These are phyloP conservation scores for Phytophthora foliorum DNA, from an alignment of 352 stramenopile genomes.

Conservation along the genomic window DNA sequence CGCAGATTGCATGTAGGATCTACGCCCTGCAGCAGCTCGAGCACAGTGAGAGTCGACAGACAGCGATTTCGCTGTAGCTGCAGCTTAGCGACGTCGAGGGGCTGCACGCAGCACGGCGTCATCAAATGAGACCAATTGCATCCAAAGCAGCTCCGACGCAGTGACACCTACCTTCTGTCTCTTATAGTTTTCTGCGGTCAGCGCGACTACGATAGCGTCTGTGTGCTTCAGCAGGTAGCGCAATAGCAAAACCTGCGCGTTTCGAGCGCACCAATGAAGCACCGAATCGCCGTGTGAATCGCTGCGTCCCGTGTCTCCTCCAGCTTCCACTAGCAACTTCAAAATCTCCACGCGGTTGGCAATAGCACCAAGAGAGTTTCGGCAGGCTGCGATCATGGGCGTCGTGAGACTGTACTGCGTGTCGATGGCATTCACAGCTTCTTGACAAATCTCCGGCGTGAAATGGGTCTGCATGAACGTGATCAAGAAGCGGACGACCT, in stretches of 20 bases:
- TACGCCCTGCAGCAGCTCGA: conserved; percentile 53
- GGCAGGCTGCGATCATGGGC: conserved; percentile 66
- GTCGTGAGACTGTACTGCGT: conserved; percentile 62
- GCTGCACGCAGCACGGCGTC: conserved; percentile 27
- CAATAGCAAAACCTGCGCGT: conserved; percentile 54
- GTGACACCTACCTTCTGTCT: conserved; percentile 50
- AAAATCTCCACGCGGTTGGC: conserved; percentile 58
- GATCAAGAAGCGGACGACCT: conserved; percentile 48
- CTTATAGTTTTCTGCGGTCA: conserved; percentile 65
- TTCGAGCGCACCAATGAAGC: conserved; percentile 77
- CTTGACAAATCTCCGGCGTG: conserved; percentile 32
- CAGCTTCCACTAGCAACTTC: conserved; percentile 54
- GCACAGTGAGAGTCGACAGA: conserved; percentile 42
- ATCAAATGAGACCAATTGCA: not conserved
- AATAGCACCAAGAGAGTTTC: conserved; percentile 52
- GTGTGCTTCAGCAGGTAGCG: conserved; percentile 71
- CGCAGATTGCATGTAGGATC: conserved; percentile 66
- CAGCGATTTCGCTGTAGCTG: conserved; percentile 36
- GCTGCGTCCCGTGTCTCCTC: conserved; percentile 48
- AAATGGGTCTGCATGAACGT: conserved; percentile 47
- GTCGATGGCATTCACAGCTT: conserved; percentile 59
- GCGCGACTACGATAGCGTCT: conserved; percentile 55
- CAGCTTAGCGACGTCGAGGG: conserved; percentile 66
- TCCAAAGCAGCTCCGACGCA: not conserved
- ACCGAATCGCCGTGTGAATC: conserved; percentile 75